Evolutionary conservation across 148 eudicot genomes (phyloP).

Genomic region (Rhododendron mucronatum): DNA sequence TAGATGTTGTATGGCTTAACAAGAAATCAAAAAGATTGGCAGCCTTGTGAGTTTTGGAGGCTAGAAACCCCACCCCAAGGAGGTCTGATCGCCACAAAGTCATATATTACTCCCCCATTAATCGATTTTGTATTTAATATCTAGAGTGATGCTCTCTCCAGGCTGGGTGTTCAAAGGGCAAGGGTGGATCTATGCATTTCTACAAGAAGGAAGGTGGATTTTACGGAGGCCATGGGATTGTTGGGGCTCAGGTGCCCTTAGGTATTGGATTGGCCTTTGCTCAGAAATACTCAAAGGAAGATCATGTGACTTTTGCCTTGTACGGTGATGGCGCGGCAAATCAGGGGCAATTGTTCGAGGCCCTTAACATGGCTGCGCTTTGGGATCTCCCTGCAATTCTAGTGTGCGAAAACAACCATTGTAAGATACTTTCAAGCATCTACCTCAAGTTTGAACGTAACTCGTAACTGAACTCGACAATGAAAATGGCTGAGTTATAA

Average conservation of each 20-base stretch:
- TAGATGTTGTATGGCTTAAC: neutral
- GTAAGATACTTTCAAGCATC: constrained; percentile 23
- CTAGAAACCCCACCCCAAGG: neutral
- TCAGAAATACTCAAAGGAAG: constrained; percentile 82
- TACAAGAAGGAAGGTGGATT: constrained; percentile 72
- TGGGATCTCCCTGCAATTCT: constrained; percentile 94
- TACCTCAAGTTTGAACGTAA: neutral
- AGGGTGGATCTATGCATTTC: constrained; percentile 98
- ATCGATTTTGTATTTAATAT: neutral
- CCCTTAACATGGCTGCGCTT: constrained; percentile 90
- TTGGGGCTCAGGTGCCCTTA: constrained; percentile 88
- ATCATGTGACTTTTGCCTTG: constrained; percentile 60
- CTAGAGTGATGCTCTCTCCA: neutral
- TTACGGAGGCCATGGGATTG: constrained; percentile 91
- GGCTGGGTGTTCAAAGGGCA: constrained; percentile 81
- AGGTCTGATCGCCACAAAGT: neutral
- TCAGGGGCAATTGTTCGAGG: constrained; percentile 95
- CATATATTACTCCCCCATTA: neutral
- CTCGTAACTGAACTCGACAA: neutral
- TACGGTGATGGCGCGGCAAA: constrained; percentile 98
- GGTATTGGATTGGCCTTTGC: constrained; percentile 87
- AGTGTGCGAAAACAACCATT: constrained; percentile 95
- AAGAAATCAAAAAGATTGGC: neutral
- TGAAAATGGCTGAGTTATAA: neutral
- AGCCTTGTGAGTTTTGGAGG: neutral